phyloP scores from a whole-genome alignment of 495 filamentous ascomycete genomes.

The Pyrenula aspistea region DNA sequence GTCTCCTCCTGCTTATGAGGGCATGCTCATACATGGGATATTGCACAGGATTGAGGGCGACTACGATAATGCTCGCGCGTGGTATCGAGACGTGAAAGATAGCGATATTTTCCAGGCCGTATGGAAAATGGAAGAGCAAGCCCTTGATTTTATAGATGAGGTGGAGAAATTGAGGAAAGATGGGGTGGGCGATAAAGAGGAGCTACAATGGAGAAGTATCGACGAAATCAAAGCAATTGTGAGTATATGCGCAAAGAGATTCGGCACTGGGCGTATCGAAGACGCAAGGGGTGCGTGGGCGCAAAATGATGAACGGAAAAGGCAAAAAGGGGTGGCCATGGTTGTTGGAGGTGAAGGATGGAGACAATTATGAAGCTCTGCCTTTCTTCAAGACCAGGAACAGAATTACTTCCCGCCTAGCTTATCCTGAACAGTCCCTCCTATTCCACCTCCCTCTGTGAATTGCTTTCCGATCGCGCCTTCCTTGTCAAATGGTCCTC shows the following conservation, averaged over 20 bases:
- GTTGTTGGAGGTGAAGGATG: slow-evolving; percentile 17
- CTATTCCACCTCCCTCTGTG: slow-evolving; percentile 16
- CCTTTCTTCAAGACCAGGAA: too few relatives aligned
- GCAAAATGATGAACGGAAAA: slow-evolving; percentile 19
- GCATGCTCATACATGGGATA: slow-evolving; percentile 33
- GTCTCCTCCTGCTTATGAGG: slow-evolving; percentile 26
- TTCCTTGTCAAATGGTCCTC: slow-evolving; percentile 35
- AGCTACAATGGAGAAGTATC: slow-evolving; percentile 14
- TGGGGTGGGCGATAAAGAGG: slow-evolving; percentile 8
- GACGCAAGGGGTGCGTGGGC: slow-evolving; percentile 25
- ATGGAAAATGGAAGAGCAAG: slow-evolving; percentile 15
- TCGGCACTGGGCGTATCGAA: slow-evolving; percentile 16
- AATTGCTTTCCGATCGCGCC: slow-evolving; percentile 14
- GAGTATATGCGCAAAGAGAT: slow-evolving; percentile 21
- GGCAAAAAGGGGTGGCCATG: slow-evolving; percentile 14
- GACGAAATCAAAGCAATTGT: slow-evolving; percentile 22
- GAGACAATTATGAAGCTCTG: slow-evolving; percentile 10
- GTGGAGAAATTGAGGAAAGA: slow-evolving; percentile 13
- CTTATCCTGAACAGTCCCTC: slow-evolving; percentile 25
- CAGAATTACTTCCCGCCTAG: slow-evolving; percentile 26
- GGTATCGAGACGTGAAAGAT: slow-evolving; percentile 24
- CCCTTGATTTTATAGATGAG: slow-evolving; percentile 10
- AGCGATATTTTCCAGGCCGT: slow-evolving; percentile 15
- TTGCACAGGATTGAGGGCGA: slow-evolving; percentile 34
- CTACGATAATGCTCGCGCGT: slow-evolving; percentile 27